phyloP scores from a whole-genome alignment of 2,329 filamentous ascomycete species.

The Phoma herbarum region DNA sequence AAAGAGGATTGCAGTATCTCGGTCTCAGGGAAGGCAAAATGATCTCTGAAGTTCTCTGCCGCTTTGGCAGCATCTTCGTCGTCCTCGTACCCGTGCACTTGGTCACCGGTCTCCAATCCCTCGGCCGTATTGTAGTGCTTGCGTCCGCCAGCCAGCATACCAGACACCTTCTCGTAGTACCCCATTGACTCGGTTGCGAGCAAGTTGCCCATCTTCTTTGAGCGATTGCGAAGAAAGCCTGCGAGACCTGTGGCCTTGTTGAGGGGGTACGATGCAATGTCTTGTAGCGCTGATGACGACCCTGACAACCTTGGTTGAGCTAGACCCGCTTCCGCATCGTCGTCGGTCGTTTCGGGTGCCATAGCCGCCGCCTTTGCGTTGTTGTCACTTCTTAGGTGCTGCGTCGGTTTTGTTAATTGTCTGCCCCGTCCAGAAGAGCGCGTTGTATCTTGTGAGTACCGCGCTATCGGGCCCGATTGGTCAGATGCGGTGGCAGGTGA shows the following conservation, averaged over 20 bases:
- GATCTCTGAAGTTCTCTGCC: constrained; percentile 78
- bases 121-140: constrained; percentile 86
- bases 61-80: constrained; percentile 63
- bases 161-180: constrained; percentile 95
- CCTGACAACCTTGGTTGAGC: constrained; percentile 46
- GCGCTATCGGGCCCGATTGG: constrained; percentile 33
- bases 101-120: constrained; percentile 70
- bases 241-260: constrained; percentile 85
- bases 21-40: constrained; percentile 86
- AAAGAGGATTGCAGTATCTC: constrained; percentile 90
- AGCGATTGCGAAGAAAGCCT: constrained; percentile 79
- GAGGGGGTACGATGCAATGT: constrained; percentile 76
- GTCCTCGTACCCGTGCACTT: constrained; percentile 63
- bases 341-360: constrained; percentile 11
- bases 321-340: constrained; percentile 39
- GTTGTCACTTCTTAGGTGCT: constrained; percentile 22
- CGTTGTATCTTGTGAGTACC: constrained; percentile 51
- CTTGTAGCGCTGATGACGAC: constrained; percentile 64
- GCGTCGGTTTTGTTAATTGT: constrained; percentile 23
- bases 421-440: constrained; percentile 42
- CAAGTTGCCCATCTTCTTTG: constrained; percentile 81
- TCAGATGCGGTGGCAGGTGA: constrained; percentile 34
- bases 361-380: constrained; percentile 17
- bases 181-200: constrained; percentile 93
- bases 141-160: constrained; percentile 92